These are phyloP conservation scores for Elongisporangium senticosum DNA, from an alignment of 352 stramenopile genomes.

Conservation along the genomic window DNA sequence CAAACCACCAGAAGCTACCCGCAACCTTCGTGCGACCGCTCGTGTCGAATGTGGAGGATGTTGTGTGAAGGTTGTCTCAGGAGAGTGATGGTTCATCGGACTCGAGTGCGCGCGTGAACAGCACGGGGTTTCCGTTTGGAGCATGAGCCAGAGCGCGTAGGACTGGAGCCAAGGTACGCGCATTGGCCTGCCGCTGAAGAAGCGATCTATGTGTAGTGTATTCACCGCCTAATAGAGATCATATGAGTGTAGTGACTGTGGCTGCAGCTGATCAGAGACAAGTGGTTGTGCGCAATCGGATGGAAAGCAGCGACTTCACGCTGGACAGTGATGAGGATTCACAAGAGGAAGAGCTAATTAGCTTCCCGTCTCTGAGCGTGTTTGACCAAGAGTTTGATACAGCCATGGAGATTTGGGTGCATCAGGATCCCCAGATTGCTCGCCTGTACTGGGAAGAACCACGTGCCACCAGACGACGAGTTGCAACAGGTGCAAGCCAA, in stretches of 20 bases:
- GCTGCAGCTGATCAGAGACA: background rate
- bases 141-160: background rate
- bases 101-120: slow-evolving; percentile 6
- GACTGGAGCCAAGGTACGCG: background rate
- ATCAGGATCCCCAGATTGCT: slow-evolving; percentile 42
- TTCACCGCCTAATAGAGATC: background rate
- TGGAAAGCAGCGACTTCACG: background rate
- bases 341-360: background rate
- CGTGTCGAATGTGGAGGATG: background rate
- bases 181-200: background rate
- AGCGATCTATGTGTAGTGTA: slow-evolving; percentile 2
- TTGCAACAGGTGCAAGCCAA: background rate
- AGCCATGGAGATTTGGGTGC: slow-evolving; percentile 56
- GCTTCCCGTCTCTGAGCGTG: slow-evolving; percentile 23
- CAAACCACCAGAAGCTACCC: background rate
- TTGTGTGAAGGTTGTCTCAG: slow-evolving; percentile 2
- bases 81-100: slow-evolving; percentile 14
- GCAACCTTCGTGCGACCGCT: background rate
- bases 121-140: slow-evolving; percentile 2
- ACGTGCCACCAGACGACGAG: slow-evolving; percentile 9
- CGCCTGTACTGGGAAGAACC: slow-evolving; percentile 28
- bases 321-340: background rate
- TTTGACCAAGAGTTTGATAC: slow-evolving; percentile 68
- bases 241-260: background rate
- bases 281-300: slow-evolving; percentile 12